These are phyloP conservation scores for Erythrophleum fordii DNA, from an alignment of 306 rosid genomes.

Conservation along the genomic window DNA sequence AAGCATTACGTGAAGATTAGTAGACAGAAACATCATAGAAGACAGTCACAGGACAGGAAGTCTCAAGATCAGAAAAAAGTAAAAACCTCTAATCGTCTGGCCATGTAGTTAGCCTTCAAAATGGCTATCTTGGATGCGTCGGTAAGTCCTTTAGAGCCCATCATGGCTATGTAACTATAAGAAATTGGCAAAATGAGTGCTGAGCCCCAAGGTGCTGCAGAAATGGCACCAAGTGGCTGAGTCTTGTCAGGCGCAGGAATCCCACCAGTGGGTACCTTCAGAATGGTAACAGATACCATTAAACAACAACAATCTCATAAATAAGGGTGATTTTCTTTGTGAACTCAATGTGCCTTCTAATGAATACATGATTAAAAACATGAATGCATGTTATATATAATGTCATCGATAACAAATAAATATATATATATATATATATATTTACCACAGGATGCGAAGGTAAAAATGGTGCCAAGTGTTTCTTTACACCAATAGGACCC, in stretches of 20 bases:
- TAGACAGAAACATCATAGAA: conserved; percentile 16
- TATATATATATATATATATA: not conserved
- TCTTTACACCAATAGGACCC: conserved; percentile 99
- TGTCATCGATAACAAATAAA: conserved; percentile 6
- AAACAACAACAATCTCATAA: conserved; percentile 24
- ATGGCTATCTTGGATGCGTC: conserved; percentile 96
- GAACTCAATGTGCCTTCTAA: conserved; percentile 24
- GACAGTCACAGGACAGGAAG: conserved; percentile 10
- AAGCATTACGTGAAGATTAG: conserved; percentile 35
- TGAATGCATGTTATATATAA: conserved; percentile 2
- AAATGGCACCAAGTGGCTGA: conserved; percentile 91
- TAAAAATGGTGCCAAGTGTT: conserved; percentile 97
- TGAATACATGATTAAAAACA: conserved; percentile 20
- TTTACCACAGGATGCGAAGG: conserved; percentile 99
- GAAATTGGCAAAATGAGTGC: conserved; percentile 99
- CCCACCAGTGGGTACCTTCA: conserved; percentile 90
- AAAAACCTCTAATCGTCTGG: conserved; percentile 92
- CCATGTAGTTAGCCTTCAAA: conserved; percentile 98
- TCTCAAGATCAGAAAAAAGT: not conserved
- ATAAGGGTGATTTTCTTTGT: not conserved
- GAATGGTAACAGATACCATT: conserved; percentile 22
- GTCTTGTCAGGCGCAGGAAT: conserved; percentile 79
- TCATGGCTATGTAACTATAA: conserved; percentile 96
- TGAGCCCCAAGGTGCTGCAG: conserved; percentile 99
- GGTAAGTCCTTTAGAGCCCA: conserved; percentile 98